Conservation (phyloP, 495 filamentous ascomycete species). For the Xylaria palmicola region DNA sequence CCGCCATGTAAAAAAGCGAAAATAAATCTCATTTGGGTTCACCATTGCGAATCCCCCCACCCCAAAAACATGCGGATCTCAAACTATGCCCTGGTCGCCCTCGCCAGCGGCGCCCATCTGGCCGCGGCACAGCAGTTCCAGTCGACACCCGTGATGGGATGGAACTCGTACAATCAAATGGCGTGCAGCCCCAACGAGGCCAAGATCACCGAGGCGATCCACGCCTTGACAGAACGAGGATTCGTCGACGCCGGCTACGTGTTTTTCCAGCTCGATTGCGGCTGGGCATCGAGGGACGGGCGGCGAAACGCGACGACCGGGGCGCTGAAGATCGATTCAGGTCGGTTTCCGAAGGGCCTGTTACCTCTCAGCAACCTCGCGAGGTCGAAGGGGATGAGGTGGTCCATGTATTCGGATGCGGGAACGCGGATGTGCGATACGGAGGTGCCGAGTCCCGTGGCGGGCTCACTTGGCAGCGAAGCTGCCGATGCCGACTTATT, state of each 20-base stretch:
- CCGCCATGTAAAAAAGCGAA: background rate
- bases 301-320: conserved; percentile 5
- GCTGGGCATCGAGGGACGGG: conserved; percentile 4
- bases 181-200: background rate
- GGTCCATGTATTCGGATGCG: conserved; percentile 8
- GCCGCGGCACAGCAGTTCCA: background rate
- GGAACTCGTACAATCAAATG: conserved; percentile 7
- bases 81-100: background rate
- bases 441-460: background rate
- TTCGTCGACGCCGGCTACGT: conserved; percentile 1
- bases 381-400: conserved; percentile 5
- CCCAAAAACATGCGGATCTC: background rate
- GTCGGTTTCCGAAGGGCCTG: background rate
- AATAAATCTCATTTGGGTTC: background rate
- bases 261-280: conserved; percentile 6
- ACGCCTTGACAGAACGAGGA: background rate
- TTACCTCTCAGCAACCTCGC: conserved; percentile 1
- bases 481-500: background rate
- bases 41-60: too few relatives aligned
- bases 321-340: conserved; percentile 2
- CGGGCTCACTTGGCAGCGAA: conserved; percentile 1
- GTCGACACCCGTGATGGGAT: conserved; percentile 6
- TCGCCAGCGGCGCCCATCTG: background rate
- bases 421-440: conserved; percentile 5
- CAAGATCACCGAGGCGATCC: background rate